Base-by-base conservation (phyloP, 768 basidiomycete genomes). In the Candolleomyces aberdarensis region DNA sequence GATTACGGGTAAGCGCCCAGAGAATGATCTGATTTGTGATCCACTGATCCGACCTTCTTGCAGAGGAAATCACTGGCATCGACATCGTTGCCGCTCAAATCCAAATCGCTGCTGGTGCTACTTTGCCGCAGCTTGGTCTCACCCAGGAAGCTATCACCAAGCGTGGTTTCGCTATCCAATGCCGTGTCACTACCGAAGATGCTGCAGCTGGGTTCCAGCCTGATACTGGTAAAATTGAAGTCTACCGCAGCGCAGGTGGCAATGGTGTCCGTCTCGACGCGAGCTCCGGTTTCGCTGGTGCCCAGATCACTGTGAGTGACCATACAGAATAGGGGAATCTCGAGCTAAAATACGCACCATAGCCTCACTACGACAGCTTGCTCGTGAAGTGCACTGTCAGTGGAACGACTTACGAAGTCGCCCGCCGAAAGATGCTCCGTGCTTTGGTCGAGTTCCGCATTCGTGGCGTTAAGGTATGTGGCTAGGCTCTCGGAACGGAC, bases 401-500 rank as follows among this genome's bases (percentile, higher is more conserved):
- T 63, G 97, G 97, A 54, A 96, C 97, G 3, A 98, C 96, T 0
- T 99, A 98, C 70, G 97, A 99, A 71, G 96, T 99, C 56, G 97
- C 97, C 41, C 89, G 97, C 62, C 85, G 97, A 66, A 99, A 99
- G 83, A 98, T 98, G 95, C 86, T 99, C 58, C 92, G 97, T 67
- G 96, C 97, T 39, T 85, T 99, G n/a, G 95, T 99, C 51, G 97
- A 99, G 73, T 99, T 98, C 88, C 92, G 97, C 69, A 98, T 99
- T 67, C 94, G 97, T 65, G 97, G 97, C 67, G 94, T 98, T 75
- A 98, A 98, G 87, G 92, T 88, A 47, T n/a, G 69, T 36, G 36
- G 8, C 36, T 51, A 19, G 17, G 36, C 13, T 19, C 19, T 10
- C 5, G 32, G 11, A 36, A 26, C 7, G 31, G 10, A 17, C 32